These are phyloP conservation scores for Pichia sp. DNA, from an alignment of 1,139 yeast genomes.

Conservation along the genomic window DNA sequence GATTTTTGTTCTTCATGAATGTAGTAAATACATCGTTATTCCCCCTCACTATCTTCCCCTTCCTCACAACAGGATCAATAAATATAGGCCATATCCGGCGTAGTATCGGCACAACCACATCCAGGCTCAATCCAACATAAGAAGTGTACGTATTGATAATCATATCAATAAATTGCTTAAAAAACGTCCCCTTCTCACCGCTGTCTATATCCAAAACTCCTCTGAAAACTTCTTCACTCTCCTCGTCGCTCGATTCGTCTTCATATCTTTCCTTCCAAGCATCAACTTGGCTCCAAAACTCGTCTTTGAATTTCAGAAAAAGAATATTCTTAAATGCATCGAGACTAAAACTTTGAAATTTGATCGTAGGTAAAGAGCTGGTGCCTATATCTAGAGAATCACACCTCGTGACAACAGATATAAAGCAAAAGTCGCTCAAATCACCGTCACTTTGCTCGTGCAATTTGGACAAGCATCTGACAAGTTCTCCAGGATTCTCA, in stretches of 20 bases:
- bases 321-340: constrained; percentile 26
- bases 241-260: constrained; percentile 1
- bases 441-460: constrained; percentile 26
- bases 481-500: constrained; percentile 25
- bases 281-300: constrained; percentile 18
- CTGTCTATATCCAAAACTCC: not conserved
- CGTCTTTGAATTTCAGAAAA: constrained; percentile 12
- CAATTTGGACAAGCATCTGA: constrained; percentile 23
- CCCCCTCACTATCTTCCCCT: constrained; percentile 20
- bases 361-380: constrained; percentile 23
- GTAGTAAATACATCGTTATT: constrained; percentile 28
- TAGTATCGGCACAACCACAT: constrained; percentile 26
- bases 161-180: constrained; percentile 25
- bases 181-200: constrained; percentile 14
- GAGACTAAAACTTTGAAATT: constrained; percentile 22
- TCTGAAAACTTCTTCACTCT: not conserved
- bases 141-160: constrained; percentile 29
- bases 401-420: constrained; percentile 26
- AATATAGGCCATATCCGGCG: constrained; percentile 30
- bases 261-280: not conserved
- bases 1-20: constrained; percentile 25
- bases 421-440: constrained; percentile 22
- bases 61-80: constrained; percentile 22
- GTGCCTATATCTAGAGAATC: constrained; percentile 27
- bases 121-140: constrained; percentile 27